Evolutionary conservation across 495 filamentous ascomycete species (phyloP).

Genomic region (Endocarpon pusillum): DNA sequence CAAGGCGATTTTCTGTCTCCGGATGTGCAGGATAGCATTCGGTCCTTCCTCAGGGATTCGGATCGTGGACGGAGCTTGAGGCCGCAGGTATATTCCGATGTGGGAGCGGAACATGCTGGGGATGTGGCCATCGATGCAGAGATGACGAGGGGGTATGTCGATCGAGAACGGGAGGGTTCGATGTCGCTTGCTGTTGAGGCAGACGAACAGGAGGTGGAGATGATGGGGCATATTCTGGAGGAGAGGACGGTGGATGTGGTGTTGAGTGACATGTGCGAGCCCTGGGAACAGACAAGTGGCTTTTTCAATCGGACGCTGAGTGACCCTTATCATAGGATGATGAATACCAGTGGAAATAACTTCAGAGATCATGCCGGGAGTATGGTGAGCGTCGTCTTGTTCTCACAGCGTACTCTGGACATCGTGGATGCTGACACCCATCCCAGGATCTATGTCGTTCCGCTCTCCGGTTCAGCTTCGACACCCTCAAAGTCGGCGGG

Average conservation of each 20-base stretch:
- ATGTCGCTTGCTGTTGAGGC: constrained; percentile 6
- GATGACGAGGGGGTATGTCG: constrained; percentile 6
- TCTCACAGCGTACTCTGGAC: background rate
- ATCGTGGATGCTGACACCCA: background rate
- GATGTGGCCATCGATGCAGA: constrained; percentile 10
- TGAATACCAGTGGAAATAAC: constrained; percentile 82
- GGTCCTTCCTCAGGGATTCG: constrained; percentile 52
- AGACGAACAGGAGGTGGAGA: constrained; percentile 8
- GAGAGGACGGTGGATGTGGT: constrained; percentile 73
- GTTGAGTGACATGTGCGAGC: constrained; percentile 95
- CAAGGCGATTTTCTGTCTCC: constrained; percentile 79
- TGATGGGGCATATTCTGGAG: constrained; percentile 6
- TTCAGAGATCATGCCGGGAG: constrained; percentile 85
- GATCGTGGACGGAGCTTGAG: constrained; percentile 35
- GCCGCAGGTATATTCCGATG: constrained; percentile 4
- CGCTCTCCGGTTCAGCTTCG: constrained; percentile 64
- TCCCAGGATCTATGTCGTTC: constrained; percentile 78
- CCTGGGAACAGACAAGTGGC: constrained; percentile 67
- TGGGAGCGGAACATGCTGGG: constrained; percentile 3
- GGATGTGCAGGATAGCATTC: constrained; percentile 53
- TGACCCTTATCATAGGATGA: constrained; percentile 93
- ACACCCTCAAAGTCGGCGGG: constrained; percentile 65
- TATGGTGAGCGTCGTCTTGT: constrained; percentile 48
- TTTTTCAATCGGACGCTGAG: constrained; percentile 74
- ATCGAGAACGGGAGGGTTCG: constrained; percentile 1